A percentile compares a stretch with the other conserved stretches of the same genome.
These are phyloP conservation scores for Amauroascus verrucosus DNA, from an alignment of 2,329 filamentous ascomycete genomes.

Conservation along the genomic window DNA sequence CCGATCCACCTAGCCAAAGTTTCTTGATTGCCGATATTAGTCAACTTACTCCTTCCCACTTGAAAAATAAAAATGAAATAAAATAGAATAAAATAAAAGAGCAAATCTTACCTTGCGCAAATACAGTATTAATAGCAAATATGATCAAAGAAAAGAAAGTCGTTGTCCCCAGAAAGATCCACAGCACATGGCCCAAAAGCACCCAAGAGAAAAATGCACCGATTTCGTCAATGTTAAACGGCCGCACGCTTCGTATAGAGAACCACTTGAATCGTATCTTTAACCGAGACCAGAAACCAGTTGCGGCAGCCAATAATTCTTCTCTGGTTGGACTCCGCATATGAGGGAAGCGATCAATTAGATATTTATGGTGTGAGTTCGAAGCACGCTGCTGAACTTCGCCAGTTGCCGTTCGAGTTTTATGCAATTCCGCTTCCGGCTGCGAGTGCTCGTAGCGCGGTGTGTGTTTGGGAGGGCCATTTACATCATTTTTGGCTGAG, in stretches of 20 bases:
- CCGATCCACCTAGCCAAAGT: constrained; percentile 87
- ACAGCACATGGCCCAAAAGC: constrained; percentile 81
- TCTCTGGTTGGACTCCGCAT: constrained; percentile 80
- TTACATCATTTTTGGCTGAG: background rate
- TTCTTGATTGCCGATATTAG: constrained; percentile 44
- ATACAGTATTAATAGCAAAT: constrained; percentile 85
- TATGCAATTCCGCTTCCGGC: background rate
- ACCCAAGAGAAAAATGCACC: constrained; percentile 94
- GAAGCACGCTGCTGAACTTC: background rate
- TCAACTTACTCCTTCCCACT: background rate
- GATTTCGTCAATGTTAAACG: constrained; percentile 95
- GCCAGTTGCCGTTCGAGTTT: background rate
- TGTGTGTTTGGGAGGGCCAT: background rate
- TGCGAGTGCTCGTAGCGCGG: background rate
- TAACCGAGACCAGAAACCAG: constrained; percentile 80
- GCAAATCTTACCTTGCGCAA: constrained; percentile 75
- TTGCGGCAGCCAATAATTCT: constrained; percentile 82
- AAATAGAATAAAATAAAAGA: too few relatives aligned
- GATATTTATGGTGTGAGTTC: constrained; percentile 28
- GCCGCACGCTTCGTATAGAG: constrained; percentile 83
- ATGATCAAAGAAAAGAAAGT: constrained; percentile 93
- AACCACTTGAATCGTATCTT: constrained; percentile 96
- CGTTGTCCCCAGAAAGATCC: constrained; percentile 93
- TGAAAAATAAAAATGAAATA: background rate
- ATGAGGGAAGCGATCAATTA: constrained; percentile 56